phyloP scores from a whole-genome alignment of 495 filamentous ascomycete genomes.

The Coniosporium apollinis region DNA sequence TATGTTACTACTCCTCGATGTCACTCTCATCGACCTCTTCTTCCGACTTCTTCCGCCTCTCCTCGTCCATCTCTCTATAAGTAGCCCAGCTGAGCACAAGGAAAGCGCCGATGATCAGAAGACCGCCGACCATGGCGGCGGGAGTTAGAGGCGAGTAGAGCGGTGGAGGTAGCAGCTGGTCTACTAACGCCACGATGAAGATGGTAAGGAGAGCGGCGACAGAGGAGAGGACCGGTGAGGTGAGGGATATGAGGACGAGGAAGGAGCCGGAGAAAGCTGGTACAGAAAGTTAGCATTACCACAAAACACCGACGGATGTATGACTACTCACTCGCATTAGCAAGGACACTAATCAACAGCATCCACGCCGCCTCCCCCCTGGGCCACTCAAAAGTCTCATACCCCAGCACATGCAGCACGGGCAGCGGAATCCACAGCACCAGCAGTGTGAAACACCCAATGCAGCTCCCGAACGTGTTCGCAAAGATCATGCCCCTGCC shows the following conservation, averaged over 20 bases:
- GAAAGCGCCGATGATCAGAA: constrained; percentile 77
- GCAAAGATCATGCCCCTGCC: constrained; percentile 81
- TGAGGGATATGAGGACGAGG: constrained; percentile 78
- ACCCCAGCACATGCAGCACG: constrained; percentile 56
- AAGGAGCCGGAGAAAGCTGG: constrained; percentile 80
- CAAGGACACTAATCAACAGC: constrained; percentile 58
- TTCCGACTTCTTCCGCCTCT: constrained; percentile 40
- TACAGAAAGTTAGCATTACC: constrained; percentile 1
- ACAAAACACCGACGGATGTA: neutral
- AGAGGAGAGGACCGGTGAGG: constrained; percentile 76
- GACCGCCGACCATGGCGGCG: constrained; percentile 64
- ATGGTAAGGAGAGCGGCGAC: constrained; percentile 91
- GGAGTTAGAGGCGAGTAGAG: constrained; percentile 51
- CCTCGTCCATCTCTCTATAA: constrained; percentile 80
- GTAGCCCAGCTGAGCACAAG: constrained; percentile 75
- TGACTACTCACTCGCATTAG: constrained; percentile 55
- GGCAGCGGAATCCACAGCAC: constrained; percentile 90
- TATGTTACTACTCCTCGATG: no score
- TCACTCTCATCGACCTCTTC: constrained; percentile 27
- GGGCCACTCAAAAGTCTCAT: constrained; percentile 72
- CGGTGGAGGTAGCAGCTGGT: constrained; percentile 56
- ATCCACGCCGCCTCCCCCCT: constrained; percentile 59
- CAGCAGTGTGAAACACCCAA: constrained; percentile 65
- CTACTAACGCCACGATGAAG: constrained; percentile 82
- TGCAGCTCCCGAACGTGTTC: constrained; percentile 73